Evolutionary conservation across 805 yeast species (phyloP).

Genomic region (Kodamaea hsintzibuensis): DNA sequence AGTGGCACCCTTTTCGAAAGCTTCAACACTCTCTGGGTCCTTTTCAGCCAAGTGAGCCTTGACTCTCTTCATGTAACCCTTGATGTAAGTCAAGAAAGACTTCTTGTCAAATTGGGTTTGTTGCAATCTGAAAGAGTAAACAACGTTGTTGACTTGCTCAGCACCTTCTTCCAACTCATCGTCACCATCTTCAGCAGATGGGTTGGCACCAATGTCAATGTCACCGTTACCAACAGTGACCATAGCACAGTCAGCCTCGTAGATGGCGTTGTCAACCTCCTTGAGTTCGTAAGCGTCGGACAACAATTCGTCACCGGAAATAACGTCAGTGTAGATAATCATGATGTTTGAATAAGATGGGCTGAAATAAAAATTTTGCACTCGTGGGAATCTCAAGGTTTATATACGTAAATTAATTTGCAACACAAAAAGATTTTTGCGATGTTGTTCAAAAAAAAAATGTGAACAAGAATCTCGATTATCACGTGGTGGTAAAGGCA

Average conservation of each 20-base stretch:
- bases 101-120: slow-evolving; percentile 96
- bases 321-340: slow-evolving; percentile 62
- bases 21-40: slow-evolving; percentile 82
- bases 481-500: neutral
- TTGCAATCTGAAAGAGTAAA: slow-evolving; percentile 97
- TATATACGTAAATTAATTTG: neutral
- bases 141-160: slow-evolving; percentile 96
- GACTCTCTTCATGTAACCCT: slow-evolving; percentile 97
- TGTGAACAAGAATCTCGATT: neutral
- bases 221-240: slow-evolving; percentile 87
- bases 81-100: slow-evolving; percentile 93
- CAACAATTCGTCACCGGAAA: slow-evolving; percentile 93
- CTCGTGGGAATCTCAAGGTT: slow-evolving; percentile 2
- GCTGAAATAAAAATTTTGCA: slow-evolving; percentile 7
- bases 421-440: slow-evolving; percentile 1
- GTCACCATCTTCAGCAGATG: slow-evolving; percentile 94
- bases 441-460: slow-evolving; percentile 7
- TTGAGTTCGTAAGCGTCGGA: slow-evolving; percentile 95
- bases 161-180: slow-evolving; percentile 82
- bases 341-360: slow-evolving; percentile 21
- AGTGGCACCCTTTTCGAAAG: slow-evolving; percentile 96
- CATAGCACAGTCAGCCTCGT: slow-evolving; percentile 96
- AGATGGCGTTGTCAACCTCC: slow-evolving; percentile 86
- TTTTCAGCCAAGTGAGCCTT: slow-evolving; percentile 88
- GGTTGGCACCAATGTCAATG: slow-evolving; percentile 99